These are phyloP conservation scores for Spergularia marina DNA, from an alignment of 148 eudicot genomes.

Conservation along the genomic window DNA sequence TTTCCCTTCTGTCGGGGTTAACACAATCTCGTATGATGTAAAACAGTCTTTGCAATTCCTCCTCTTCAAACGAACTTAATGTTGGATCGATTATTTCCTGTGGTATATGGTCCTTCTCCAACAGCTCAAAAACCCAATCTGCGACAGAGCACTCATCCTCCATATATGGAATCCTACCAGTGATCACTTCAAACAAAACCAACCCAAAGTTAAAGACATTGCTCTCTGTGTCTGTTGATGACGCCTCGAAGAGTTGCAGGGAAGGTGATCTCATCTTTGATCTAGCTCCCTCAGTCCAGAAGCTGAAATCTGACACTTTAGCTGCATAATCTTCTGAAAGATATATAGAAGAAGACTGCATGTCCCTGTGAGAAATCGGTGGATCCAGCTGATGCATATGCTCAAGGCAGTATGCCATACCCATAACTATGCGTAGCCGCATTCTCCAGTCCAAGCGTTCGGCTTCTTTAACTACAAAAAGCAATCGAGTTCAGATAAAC, in stretches of 20 bases:
- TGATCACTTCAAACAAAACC: slow-evolving; percentile 65
- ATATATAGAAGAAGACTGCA: slow-evolving; percentile 67
- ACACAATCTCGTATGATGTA: slow-evolving; percentile 52
- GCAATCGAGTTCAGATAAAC: neutral
- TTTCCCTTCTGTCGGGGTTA: slow-evolving; percentile 45
- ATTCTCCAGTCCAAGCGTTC: slow-evolving; percentile 86
- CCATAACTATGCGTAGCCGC: slow-evolving; percentile 77
- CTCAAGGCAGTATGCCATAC: slow-evolving; percentile 85
- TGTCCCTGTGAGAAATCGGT: slow-evolving; percentile 51
- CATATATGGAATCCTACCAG: slow-evolving; percentile 67
- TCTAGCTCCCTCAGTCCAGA: slow-evolving; percentile 51
- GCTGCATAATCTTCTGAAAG: slow-evolving; percentile 92
- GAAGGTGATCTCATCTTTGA: slow-evolving; percentile 54
- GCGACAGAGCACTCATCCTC: slow-evolving; percentile 40
- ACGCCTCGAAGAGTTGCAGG: slow-evolving; percentile 45
- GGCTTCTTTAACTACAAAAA: slow-evolving; percentile 70
- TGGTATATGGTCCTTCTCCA: slow-evolving; percentile 38
- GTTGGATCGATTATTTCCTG: slow-evolving; percentile 65
- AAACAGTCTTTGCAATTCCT: slow-evolving; percentile 44
- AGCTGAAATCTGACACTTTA: slow-evolving; percentile 79
- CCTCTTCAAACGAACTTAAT: slow-evolving; percentile 39
- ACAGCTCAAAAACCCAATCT: slow-evolving; percentile 56
- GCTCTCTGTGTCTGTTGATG: slow-evolving; percentile 40
- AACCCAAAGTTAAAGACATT: slow-evolving; percentile 76
- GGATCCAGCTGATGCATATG: slow-evolving; percentile 78